phyloP scores from a whole-genome alignment of 768 basidiomycete species.

The Neoboletus magnificus region DNA sequence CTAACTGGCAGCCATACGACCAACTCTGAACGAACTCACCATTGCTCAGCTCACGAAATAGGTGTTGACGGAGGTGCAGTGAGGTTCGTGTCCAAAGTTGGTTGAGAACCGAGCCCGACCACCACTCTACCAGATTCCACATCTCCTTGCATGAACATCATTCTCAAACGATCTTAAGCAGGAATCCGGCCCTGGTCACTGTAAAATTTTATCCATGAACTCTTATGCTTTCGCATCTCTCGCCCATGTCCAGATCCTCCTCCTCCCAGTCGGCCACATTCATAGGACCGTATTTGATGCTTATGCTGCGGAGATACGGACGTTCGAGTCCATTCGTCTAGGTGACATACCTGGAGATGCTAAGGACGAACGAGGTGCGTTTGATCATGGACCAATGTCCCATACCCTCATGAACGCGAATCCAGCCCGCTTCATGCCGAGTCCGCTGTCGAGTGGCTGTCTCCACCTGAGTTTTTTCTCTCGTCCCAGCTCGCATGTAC shows the following conservation, averaged over 20 bases:
- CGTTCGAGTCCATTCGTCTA: conserved; percentile 69
- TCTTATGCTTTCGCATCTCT: conserved; percentile 74
- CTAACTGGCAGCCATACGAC: neutral
- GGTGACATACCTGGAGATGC: conserved; percentile 80
- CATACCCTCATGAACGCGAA: neutral
- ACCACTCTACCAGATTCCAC: neutral
- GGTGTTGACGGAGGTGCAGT: neutral
- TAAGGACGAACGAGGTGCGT: conserved; percentile 71
- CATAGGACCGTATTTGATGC: conserved; percentile 63
- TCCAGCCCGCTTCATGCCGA: conserved; percentile 81
- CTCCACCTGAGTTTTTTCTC: conserved; percentile 78
- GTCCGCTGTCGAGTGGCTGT: conserved; percentile 67
- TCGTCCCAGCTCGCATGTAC: conserved; percentile 69
- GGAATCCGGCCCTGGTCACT: neutral
- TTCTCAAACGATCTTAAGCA: neutral
- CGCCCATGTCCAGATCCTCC: conserved; percentile 79
- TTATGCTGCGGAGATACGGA: conserved; percentile 70
- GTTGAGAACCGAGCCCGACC: neutral
- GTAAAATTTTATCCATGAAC: conserved; percentile 49
- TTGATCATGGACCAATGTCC: neutral
- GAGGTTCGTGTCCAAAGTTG: conserved; percentile 19
- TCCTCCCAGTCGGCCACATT: conserved; percentile 83
- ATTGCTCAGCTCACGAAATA: conserved; percentile 12
- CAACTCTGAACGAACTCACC: conserved; percentile 18
- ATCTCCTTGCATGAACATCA: conserved; percentile 1